Evolutionary conservation across 225 moss, liverwort and hornwort species (phyloP).

Genomic region (Pseudisothecium myosuroides): DNA sequence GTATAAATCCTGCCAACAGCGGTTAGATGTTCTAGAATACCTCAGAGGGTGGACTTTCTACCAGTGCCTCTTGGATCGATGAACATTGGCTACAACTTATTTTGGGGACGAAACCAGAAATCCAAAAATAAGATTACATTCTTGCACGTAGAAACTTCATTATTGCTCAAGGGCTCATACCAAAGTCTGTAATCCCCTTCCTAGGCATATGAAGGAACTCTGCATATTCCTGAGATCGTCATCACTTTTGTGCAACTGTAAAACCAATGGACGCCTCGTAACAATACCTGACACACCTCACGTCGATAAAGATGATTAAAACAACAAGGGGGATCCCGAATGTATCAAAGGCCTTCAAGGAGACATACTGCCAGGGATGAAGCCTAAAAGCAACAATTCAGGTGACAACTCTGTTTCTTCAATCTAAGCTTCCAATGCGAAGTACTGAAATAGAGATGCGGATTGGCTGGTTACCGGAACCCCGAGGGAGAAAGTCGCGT

Average conservation of each 20-base stretch:
- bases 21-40: neutral
- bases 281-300: neutral
- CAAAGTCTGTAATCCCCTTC: slow-evolving; percentile 49
- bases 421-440: too few relatives aligned
- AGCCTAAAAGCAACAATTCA: neutral
- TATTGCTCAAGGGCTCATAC: neutral
- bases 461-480: too few relatives aligned
- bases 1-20: neutral
- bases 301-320: neutral
- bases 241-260: neutral
- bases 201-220: slow-evolving; percentile 4
- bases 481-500: too few relatives aligned
- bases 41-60: neutral
- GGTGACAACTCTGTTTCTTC: too few relatives aligned
- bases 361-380: neutral
- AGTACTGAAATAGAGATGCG: too few relatives aligned
- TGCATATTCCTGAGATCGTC: neutral
- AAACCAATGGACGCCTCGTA: neutral
- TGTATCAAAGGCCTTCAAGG: neutral
- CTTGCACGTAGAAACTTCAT: neutral
- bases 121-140: neutral
- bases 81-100: neutral
- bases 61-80: neutral
- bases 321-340: neutral
- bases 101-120: neutral